Percentiles rank a stretch among this genome's conserved stretches.
Evolutionary conservation across 495 filamentous ascomycete genomes (phyloP).

Genomic region (Xylaria scruposa): DNA sequence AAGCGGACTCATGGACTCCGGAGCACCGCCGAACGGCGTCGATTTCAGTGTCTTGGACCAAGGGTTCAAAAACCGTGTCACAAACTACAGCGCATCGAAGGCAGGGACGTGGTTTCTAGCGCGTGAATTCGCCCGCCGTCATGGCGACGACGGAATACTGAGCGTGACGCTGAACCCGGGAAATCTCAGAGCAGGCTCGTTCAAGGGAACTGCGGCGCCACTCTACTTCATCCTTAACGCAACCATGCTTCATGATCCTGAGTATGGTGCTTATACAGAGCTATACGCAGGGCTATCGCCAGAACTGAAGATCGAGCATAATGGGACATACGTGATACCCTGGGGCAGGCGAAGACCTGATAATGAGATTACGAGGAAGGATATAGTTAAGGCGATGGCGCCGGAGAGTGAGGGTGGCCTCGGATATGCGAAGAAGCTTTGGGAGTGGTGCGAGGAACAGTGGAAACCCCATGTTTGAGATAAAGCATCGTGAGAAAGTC

Average conservation of each 20-base stretch:
- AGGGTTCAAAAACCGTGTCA: constrained; percentile 19
- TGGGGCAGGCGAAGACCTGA: constrained; percentile 42
- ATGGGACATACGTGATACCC: constrained; percentile 44
- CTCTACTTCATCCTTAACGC: constrained; percentile 26
- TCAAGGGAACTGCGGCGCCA: constrained; percentile 30
- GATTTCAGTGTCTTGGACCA: constrained; percentile 41
- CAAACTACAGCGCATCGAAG: constrained; percentile 34
- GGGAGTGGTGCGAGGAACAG: constrained; percentile 46
- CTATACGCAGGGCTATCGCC: constrained; percentile 50
- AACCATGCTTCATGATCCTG: constrained; percentile 29
- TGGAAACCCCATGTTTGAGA: constrained; percentile 28
- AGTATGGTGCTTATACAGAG: constrained; percentile 51
- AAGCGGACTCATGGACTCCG: constrained; percentile 33
- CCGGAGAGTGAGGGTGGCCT: constrained; percentile 32
- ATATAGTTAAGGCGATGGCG: constrained; percentile 50
- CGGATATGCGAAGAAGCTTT: constrained; percentile 38
- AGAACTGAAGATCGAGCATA: constrained; percentile 40
- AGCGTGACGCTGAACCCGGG: constrained; percentile 49
- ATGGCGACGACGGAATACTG: constrained; percentile 30
- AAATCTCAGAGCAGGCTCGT: constrained; percentile 43
- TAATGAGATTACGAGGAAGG: constrained; percentile 22
- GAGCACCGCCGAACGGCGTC: constrained; percentile 38
- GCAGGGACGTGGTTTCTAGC: constrained; percentile 32
- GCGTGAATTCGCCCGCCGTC: constrained; percentile 29
- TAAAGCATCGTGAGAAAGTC: not conserved